These are phyloP conservation scores for Wilcoxina mikolae DNA, from an alignment of 495 filamentous ascomycete genomes.

Conservation along the genomic window DNA sequence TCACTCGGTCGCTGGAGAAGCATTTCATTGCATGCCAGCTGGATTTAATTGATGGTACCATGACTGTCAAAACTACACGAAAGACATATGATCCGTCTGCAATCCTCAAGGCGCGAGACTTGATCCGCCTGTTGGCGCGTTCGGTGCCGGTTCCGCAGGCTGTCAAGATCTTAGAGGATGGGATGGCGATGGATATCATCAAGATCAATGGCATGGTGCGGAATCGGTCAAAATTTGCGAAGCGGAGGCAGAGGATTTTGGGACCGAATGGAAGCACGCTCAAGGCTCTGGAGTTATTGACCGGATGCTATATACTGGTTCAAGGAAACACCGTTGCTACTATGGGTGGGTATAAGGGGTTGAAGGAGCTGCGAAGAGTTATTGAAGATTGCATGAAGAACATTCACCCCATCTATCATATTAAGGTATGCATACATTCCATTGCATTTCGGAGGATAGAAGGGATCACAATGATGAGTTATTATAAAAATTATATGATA, in stretches of 20 bases:
- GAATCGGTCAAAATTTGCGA: slow-evolving; percentile 96
- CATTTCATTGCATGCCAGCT: slow-evolving; percentile 71
- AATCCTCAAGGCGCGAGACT: slow-evolving; percentile 84
- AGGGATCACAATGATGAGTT: slow-evolving; percentile 8
- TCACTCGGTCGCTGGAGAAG: slow-evolving; percentile 68
- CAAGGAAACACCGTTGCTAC: slow-evolving; percentile 90
- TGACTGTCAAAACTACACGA: slow-evolving; percentile 88
- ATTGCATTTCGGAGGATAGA: background rate
- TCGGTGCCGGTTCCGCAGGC: slow-evolving; percentile 88
- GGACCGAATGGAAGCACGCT: slow-evolving; percentile 72
- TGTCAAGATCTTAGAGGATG: slow-evolving; percentile 87
- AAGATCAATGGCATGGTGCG: slow-evolving; percentile 76
- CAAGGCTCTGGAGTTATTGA: slow-evolving; percentile 92
- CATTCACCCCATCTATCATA: slow-evolving; percentile 59
- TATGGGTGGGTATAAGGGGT: slow-evolving; percentile 81
- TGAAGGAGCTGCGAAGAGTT: slow-evolving; percentile 83
- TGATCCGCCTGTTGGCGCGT: slow-evolving; percentile 82
- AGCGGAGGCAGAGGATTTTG: slow-evolving; percentile 81
- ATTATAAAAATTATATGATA: slow-evolving; percentile 11
- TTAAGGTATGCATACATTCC: slow-evolving; percentile 43
- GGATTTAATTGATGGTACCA: slow-evolving; percentile 87
- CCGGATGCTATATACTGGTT: slow-evolving; percentile 82
- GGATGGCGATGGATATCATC: slow-evolving; percentile 77
- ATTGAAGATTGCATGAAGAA: slow-evolving; percentile 96
- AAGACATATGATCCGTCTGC: slow-evolving; percentile 91